Base-by-base conservation (phyloP, 108 stramenopile genomes). In the Cyclostephanos tholiformis region DNA sequence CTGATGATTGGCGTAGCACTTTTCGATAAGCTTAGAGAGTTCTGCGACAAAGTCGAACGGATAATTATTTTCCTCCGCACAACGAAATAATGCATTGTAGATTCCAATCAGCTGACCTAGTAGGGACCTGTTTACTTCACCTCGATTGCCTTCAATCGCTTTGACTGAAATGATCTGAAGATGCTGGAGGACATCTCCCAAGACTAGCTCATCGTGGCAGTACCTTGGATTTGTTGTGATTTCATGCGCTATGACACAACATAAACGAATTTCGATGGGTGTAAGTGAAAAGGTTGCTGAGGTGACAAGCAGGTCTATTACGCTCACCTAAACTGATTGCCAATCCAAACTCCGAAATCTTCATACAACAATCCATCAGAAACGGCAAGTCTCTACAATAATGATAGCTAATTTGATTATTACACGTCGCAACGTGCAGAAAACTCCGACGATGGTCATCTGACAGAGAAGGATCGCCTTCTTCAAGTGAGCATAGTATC, bases 331-430 rank as follows among this genome's bases (percentile, higher is more conserved):
- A 82, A 19, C 90, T 87, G 17, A 95, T 67, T 7, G 90, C 74
- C 26, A 95, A 71, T 17, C 83, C 52, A 44, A 80, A 71, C 53
- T 92, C 79, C 11, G 81, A 58, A 64, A 88, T 81, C 5, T 82
- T 68, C 67, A 88, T 72, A 43, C 86, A 85, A 49, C 87, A 26
- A 23, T 90, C 76, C 67, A 92, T 55, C 43, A 95, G 71, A 17
- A 79, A 77, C n/a, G 76, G 58, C 25, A 95, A 65, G 64, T 95
- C 89, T 51, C 94, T 79, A 56, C 71, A 53, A 63, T 91, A 95
- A 7, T 65, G 63, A 25, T 74, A 38, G 49, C 89, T 85, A 49
- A 70, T 77, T 53, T 76, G 80, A 23, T 85, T 81, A 50, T 80
- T 65, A 44, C 69, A 58, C 20, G 90, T 87, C 41, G 89, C 90